Base-by-base conservation (phyloP, 768 basidiomycete species). In the Sutorius australiensis region DNA sequence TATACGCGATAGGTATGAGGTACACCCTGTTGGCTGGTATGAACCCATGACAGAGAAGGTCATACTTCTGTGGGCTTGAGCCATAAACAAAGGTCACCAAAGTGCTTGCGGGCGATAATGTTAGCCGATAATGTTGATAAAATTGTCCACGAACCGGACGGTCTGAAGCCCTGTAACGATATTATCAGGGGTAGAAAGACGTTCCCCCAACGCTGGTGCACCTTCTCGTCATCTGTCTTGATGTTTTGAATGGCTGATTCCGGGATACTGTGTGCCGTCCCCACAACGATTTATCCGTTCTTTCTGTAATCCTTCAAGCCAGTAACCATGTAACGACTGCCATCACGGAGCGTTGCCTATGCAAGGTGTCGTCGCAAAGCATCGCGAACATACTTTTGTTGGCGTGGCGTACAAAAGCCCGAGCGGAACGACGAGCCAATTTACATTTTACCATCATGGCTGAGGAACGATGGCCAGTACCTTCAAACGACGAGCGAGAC, bases 11-110 rank as follows among this genome's bases (percentile, higher is more conserved):
- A 24, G 24, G 24, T 24, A 24, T 24, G 24, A 24, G 24, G 24
- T 24, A 24, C 24, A 32, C 31, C 31, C 31, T 32, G 3, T 32
- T 9, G 31, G 10, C 9, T 12, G 12, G 12, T 38, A 9, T 39
- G 6, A 47, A 31, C 17, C 28, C 24, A 7, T 24, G 24, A 24
- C 3, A 14, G 39, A 11, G 16, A 0, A n/a, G 9, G 5, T 6
- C 45, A 3, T 14, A 55, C 56, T 1, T 36, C 37, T 2, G 48
- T 19, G 6, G 54, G 57, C 46, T 56, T 56, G 19, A 51, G 28
- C 49, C 56, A 58, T 6, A 51, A 10, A 9, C 0, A 2, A 28
- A 55, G 54, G 1, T 34, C 13, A 2, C 45, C 42, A 11, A 56
- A 58, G 21, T 36, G 6, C 0, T 0, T 0, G 8, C 45, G 56